Evolutionary conservation across 345 rosid species (phyloP).

Genomic region (Heritiera fomes): DNA sequence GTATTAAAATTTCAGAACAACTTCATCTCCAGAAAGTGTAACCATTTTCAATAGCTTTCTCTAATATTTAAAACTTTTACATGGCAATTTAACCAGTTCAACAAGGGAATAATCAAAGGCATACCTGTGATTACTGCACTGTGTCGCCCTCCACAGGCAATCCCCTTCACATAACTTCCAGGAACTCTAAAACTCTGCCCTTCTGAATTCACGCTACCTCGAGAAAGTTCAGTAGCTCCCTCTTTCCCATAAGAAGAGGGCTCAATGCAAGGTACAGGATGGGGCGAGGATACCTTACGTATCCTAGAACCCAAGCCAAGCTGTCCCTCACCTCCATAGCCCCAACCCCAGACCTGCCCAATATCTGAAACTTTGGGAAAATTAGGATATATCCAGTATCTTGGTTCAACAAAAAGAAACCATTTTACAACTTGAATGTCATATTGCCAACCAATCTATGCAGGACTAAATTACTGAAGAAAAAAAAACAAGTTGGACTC

Average conservation of each 20-base stretch:
- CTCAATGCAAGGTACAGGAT: slow-evolving; percentile 78
- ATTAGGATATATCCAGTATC: slow-evolving; percentile 39
- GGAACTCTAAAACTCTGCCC: slow-evolving; percentile 60
- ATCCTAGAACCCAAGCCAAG: slow-evolving; percentile 96
- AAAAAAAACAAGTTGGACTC: slow-evolving; percentile 13
- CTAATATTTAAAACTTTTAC: neutral
- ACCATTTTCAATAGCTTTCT: neutral
- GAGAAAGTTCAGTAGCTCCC: slow-evolving; percentile 46
- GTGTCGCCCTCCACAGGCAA: slow-evolving; percentile 97
- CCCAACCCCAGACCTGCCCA: slow-evolving; percentile 99
- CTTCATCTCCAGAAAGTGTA: neutral
- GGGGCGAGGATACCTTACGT: slow-evolving; percentile 94
- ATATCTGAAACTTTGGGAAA: slow-evolving; percentile 63
- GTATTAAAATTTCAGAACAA: neutral
- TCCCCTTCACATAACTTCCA: slow-evolving; percentile 81
- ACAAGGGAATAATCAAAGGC: slow-evolving; percentile 20
- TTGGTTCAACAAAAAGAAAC: slow-evolving; percentile 23
- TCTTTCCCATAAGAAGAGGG: slow-evolving; percentile 60
- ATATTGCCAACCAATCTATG: slow-evolving; percentile 18
- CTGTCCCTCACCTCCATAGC: slow-evolving; percentile 99
- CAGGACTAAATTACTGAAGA: slow-evolving; percentile 14
- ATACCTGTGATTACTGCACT: slow-evolving; percentile 91
- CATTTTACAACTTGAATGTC: slow-evolving; percentile 28
- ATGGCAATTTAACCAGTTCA: neutral
- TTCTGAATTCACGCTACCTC: slow-evolving; percentile 55